These are phyloP conservation scores for Carex arenaria DNA, from an alignment of 202 grass and related monocot species.

Conservation along the genomic window DNA sequence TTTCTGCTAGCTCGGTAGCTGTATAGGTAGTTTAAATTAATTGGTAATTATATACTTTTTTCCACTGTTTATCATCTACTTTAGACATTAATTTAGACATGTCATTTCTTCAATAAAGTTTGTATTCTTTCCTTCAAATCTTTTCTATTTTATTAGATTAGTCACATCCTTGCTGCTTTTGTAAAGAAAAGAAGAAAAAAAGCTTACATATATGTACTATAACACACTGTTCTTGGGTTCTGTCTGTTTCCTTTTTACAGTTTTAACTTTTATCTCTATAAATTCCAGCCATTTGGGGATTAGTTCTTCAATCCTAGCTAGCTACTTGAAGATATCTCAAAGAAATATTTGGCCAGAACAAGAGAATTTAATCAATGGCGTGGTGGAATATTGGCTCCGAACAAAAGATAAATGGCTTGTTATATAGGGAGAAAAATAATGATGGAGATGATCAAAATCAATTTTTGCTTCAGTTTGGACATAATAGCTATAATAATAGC, in stretches of 20 bases:
- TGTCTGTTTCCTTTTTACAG: constrained; percentile 11
- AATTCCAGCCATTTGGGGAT: neutral
- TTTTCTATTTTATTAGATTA: constrained; percentile 16
- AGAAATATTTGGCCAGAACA: neutral
- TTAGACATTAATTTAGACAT: constrained; percentile 5
- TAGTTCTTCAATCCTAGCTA: neutral
- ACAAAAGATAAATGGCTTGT: neutral
- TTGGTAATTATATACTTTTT: neutral
- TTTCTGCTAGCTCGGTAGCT: neutral
- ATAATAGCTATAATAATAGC: neutral
- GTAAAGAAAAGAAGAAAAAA: constrained; percentile 8
- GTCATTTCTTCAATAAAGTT: constrained; percentile 16
- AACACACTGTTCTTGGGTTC: constrained; percentile 20
- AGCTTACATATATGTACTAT: constrained; percentile 10
- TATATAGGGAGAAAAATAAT: neutral
- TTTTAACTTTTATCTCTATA: neutral
- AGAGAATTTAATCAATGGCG: neutral
- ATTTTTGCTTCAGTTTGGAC: constrained; percentile 10
- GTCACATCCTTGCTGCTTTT: constrained; percentile 20
- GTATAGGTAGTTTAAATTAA: neutral
- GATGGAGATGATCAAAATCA: constrained; percentile 7
- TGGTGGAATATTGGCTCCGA: constrained; percentile 4
- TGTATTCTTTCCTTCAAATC: neutral
- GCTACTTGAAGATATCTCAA: neutral
- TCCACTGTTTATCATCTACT: constrained; percentile 3